Evolutionary conservation across 2,329 filamentous ascomycete species (phyloP), one percentile per base, ranked within the genome.

Genomic region (Coleophoma cylindrospora): DNA sequence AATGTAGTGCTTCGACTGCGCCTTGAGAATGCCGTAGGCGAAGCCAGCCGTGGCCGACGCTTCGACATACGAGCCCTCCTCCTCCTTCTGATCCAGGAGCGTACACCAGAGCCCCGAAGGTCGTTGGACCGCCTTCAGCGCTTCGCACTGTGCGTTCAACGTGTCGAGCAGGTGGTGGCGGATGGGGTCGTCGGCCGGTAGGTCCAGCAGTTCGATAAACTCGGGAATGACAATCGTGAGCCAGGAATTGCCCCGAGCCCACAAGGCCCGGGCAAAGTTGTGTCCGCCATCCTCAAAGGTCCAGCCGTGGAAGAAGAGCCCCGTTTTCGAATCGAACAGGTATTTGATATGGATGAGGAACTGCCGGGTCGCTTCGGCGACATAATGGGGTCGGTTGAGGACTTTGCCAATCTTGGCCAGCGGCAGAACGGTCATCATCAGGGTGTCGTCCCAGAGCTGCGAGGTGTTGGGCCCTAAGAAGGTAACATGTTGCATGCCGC

Each of bases 341-440:
- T 91, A 91, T 64, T 91, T 84, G 58, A 90, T 80, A 59, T 91
- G 88, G 13, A 90, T 69, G 40, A 91, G 73, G 62, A 91, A 90
- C 66, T 91, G 88, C 7, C 79, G 74, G 69, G 89, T 89, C 11
- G 87, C 87, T 68, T 92, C 88, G 40, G 81, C 84, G 21, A 91
- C 73, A 63, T 92, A 91, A 57, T 86, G 79, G 0, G 85, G 84
- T 2, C 87, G 73, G 53, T 79, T 74, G 3, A 92, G 75, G 4
- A 90, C 72, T 50, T 83, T 76, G 1, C 88, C 88, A 54, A 61
- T 59, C 71, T 91, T 91, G 15, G 87, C 87, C 15, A 91, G 74
- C 1, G 88, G 88, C 68, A 91, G 71, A 6, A 90, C 87, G 1
- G 86, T 91, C 88, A 92, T 92, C 87, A 92, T 91, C 41, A 92